Evolutionary conservation across 345 rosid genomes (phyloP), one percentile per base, ranked within the genome.

Genomic region (Iberis pinnata): DNA sequence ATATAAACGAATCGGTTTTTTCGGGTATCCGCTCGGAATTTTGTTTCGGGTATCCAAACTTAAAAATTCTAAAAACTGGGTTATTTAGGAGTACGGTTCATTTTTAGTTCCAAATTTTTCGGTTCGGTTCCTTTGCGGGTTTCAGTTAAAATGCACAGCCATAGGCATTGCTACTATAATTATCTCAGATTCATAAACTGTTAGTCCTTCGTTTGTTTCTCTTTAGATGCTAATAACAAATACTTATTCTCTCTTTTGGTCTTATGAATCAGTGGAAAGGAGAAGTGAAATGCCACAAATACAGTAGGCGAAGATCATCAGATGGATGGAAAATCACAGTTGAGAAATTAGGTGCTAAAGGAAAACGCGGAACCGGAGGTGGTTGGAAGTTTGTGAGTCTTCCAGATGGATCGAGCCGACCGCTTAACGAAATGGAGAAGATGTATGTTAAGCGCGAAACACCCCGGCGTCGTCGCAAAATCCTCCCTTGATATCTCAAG

Each of bases 331-430:
- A 76, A 52, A 70, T 82, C 58, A 83, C 88, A 2, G 88, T 88
- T 14, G 96, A 88, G 71, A 92, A 88, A 70, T 25, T 92, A 33
- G 98, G 98, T 49, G 13, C 77, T 7, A 47, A 56, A 46, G 98
- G 95, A 33, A 92, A 82, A 69, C 86, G 93, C 6, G 96, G 98
- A 67, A 74, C 71, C 0, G 93, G 96, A 16, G 96, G 95, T 8
- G 95, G 98, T 25, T 90, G 96, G 98, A 87, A 83, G 73, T 92
- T 83, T 53, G 71, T 88, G 20, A 88, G 96, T 78, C 73, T 84
- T 63, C 93, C 96, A 0, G 93, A 92, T 67, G 97, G 95, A 49
- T 88, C 97, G 22, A 88, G 88, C 67, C 75, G 95, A 20, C 83
- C 93, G 0, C 78, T 92, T 18, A 73, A 85, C 40, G 93, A 88